Conservation (phyloP, 164 flowering plant genomes). For the Chloranthus sessilifolius region DNA sequence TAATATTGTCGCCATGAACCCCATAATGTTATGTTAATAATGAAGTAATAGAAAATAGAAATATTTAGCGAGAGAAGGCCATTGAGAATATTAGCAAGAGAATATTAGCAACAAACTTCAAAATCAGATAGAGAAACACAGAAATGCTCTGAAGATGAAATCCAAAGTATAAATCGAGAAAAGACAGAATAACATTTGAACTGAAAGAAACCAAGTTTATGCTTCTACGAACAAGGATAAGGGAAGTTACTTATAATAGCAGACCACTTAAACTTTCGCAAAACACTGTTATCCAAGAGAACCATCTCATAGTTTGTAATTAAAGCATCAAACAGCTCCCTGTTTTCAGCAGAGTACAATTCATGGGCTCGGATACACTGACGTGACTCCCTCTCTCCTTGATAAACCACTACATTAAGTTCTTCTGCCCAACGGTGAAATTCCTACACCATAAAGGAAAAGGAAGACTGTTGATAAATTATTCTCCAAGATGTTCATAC, state of each 20-base stretch:
- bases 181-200: not conserved
- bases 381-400: slow-evolving; percentile 8
- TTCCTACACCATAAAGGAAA: not conserved
- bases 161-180: not conserved
- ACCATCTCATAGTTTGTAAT: slow-evolving; percentile 10
- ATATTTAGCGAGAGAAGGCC: not conserved
- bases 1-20: no score
- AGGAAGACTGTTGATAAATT: not conserved
- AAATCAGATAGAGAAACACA: not conserved
- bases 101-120: no score
- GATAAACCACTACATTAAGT: slow-evolving; percentile 8
- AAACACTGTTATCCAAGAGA: slow-evolving; percentile 3
- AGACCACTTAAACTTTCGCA: slow-evolving; percentile 13
- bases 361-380: slow-evolving; percentile 6
- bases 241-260: slow-evolving; percentile 6
- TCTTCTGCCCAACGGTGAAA: slow-evolving; percentile 6
- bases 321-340: slow-evolving; percentile 7
- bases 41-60: not conserved
- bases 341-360: slow-evolving; percentile 3
- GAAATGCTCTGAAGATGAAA: not conserved
- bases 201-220: not conserved
- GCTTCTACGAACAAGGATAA: not conserved
- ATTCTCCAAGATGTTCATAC: no score
- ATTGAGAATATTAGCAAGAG: not conserved
- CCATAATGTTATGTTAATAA: no score